Evolutionary conservation across 2,329 filamentous ascomycete species (phyloP), one percentile per base, ranked within the genome.

Genomic region (Colletotrichum neosansevieriae): DNA sequence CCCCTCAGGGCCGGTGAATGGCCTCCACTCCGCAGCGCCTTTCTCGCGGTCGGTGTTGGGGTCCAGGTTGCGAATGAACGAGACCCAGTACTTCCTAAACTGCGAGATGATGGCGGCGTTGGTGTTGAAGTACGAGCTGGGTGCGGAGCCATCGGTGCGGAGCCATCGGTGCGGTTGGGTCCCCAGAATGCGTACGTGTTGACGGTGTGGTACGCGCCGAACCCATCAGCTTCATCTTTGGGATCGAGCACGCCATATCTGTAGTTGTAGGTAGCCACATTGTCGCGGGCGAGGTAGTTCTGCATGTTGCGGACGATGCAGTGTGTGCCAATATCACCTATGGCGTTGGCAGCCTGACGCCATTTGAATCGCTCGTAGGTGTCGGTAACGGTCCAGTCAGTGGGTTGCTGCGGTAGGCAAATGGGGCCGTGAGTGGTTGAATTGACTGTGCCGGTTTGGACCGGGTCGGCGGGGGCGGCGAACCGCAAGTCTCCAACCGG

Each of bases 71-170:
- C 86, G 80, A 69, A 94, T 88, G 75, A 94, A 94, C 71, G 89
- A 92, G 1, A 89, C 87, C 91, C 91, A 94, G 77, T 94, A 94
- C 0, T 83, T 85, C 74, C 93, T 90, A 32, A 92, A 85, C 0
- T 91, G 78, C 0, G 86, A 82, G 1, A 91, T 83, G 6, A 91
- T 88, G 0, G 75, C 74, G 1, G 80, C 84, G 71, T 94, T 93
- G 13, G 78, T 77, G 0, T 79, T 75, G 7, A 76, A 76, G 72
- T 93, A 93, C 53, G 86, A 89, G 2, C 74, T 74, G 0, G 90
- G 90, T 1, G 84, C 77, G 0, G 70, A 74, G 5, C 80, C 79
- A 21, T 80, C 78, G 3, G 85, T 82, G 73, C 90, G 86, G 3
- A 74, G 5, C 80, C 79, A 21, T 80, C 78, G 3, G 85, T 82